phyloP scores from a whole-genome alignment of 108 stramenopile species.

The Epithemia pelagica region DNA sequence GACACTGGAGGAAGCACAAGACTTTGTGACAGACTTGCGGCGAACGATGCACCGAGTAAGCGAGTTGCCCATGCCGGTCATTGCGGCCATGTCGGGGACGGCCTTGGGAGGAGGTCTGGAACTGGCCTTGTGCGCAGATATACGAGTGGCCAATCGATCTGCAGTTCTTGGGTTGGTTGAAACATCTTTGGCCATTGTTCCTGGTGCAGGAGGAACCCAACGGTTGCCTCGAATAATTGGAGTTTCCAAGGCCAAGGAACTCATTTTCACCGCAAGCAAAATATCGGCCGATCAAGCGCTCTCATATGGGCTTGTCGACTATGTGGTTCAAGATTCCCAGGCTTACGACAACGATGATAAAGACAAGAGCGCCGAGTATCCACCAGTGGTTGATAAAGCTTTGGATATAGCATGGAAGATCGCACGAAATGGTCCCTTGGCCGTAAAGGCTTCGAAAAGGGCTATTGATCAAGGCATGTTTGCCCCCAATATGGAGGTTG shows the following conservation, averaged over 20 bases:
- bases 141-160: conserved; percentile 47
- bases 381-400: conserved; percentile 11
- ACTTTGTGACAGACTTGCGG: conserved; percentile 52
- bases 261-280: conserved; percentile 56
- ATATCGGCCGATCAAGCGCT: conserved; percentile 36
- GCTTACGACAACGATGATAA: not conserved
- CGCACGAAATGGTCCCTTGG: conserved; percentile 64
- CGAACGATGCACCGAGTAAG: conserved; percentile 47
- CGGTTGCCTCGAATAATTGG: conserved; percentile 66
- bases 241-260: conserved; percentile 54
- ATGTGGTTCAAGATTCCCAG: conserved; percentile 24
- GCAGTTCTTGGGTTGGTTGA: conserved; percentile 72
- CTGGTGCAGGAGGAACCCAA: conserved; percentile 81
- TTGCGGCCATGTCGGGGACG: conserved; percentile 73
- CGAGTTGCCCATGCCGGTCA: conserved; percentile 57
- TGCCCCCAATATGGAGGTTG: conserved; percentile 29
- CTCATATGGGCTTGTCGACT: conserved; percentile 50
- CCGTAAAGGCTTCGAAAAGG: conserved; percentile 62
- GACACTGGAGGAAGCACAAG: conserved; percentile 46
- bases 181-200: conserved; percentile 77
- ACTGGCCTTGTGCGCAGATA: conserved; percentile 66
- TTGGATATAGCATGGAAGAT: conserved; percentile 50
- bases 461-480: conserved; percentile 61
- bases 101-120: conserved; percentile 85
- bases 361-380: not conserved